Evolutionary conservation across 148 eudicot species (phyloP).

Genomic region (Chenopodium suecicum): DNA sequence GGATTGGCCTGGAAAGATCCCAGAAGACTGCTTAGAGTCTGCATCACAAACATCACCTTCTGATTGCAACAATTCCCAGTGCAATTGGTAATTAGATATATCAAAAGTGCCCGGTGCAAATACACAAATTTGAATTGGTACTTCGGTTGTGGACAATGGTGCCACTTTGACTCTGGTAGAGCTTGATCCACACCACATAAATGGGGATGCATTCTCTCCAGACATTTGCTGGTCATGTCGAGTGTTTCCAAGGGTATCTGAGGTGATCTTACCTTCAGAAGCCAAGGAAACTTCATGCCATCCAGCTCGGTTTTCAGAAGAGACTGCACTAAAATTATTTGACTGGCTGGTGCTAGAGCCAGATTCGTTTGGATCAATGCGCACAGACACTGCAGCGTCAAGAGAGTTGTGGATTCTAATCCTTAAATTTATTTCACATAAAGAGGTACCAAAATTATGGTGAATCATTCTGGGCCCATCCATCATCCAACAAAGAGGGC

Average conservation of each 20-base stretch:
- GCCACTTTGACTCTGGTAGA: conserved; percentile 54
- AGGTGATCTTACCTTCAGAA: conserved; percentile 43
- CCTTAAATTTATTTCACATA: conserved; percentile 69
- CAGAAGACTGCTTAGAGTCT: conserved; percentile 45
- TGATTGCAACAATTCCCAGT: conserved; percentile 49
- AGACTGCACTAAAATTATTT: conserved; percentile 29
- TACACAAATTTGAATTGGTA: conserved; percentile 67
- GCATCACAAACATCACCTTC: conserved; percentile 21
- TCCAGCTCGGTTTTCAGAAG: conserved; percentile 63
- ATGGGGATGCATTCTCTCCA: conserved; percentile 54
- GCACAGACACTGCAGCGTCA: conserved; percentile 45
- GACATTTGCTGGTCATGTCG: conserved; percentile 27
- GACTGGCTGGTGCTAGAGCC: conserved; percentile 29
- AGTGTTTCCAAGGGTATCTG: conserved; percentile 31
- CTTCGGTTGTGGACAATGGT: conserved; percentile 55
- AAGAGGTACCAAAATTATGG: conserved; percentile 54
- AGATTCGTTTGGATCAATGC: conserved; percentile 45
- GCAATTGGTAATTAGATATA: conserved; percentile 63
- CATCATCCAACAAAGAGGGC: conserved; percentile 79
- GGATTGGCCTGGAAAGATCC: conserved; percentile 69
- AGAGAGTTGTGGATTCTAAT: conserved; percentile 72
- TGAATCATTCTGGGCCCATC: conserved; percentile 63
- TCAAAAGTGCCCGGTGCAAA: conserved; percentile 87
- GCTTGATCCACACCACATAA: conserved; percentile 84
- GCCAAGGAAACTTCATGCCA: conserved; percentile 67